Base-by-base conservation (phyloP, 2,329 filamentous ascomycete species). In the Trichoderma cornu-damae region DNA sequence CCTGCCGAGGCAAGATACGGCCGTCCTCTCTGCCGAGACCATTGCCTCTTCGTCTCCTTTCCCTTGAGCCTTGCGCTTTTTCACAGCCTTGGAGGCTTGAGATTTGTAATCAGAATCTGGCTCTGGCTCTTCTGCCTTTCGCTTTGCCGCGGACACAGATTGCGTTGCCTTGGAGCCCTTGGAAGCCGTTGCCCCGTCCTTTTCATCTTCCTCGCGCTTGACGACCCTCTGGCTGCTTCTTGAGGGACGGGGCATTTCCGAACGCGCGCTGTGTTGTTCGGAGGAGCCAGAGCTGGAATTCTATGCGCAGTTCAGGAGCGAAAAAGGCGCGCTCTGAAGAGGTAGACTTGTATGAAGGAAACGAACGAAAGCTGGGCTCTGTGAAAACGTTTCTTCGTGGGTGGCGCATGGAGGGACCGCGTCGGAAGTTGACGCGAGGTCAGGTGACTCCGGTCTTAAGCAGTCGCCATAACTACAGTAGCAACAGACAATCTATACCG, bases 1-100 rank as follows among this genome's bases (percentile, higher is more conserved):
- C 69, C 78, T 81, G 69, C 86, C 86, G 61, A 93, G 77, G 1
- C 84, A 83, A 11, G 72, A 64, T 28, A 85, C 71, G 4, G 79
- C 73, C 0, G 90, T 92, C 34, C 94, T 82, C 24, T 79, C 75
- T 18, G 85, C 86, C 1, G 96, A 72, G 0, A 89, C 85, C 77
- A 84, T 83, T 24, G 30, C 40, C 8, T 35, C 51, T 38, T 64
- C 64, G 26, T 75, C 75, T 22, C 68, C 67, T 46, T 74, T 72
- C 6, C 63, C 61, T 55, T 74, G 64, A n/a, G 67, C 65, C 62
- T 60, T 68, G 49, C 60, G 66, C 40, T 66, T 64, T 38, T 58
- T 56, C 20, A 37, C 46, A 8, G 40, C 18, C 34, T 59, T 57
- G 7, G 58, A 24, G 14, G 12, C 22, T 49, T 42, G 37, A 9